These are phyloP conservation scores for Alternaria brassicae DNA, from an alignment of 2,329 filamentous ascomycete species.

Conservation along the genomic window DNA sequence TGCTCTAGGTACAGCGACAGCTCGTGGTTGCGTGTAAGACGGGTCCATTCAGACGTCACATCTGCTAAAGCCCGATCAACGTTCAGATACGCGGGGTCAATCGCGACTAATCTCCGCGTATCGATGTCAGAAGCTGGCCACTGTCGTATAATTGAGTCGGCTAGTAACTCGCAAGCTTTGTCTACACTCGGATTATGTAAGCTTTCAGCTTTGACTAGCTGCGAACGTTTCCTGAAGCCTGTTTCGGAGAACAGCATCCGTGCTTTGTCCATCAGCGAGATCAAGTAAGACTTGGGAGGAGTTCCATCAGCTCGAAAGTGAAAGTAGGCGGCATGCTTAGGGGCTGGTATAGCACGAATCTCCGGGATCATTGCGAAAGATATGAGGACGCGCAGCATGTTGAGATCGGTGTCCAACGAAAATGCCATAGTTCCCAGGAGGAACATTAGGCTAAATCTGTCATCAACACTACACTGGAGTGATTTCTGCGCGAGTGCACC, in stretches of 20 bases:
- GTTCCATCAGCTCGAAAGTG: conserved; percentile 48
- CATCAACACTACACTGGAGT: conserved; percentile 25
- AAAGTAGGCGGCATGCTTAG: conserved; percentile 39
- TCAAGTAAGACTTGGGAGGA: conserved; percentile 27
- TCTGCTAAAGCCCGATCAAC: conserved; percentile 50
- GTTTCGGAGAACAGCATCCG: conserved; percentile 43
- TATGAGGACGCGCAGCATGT: conserved; percentile 53
- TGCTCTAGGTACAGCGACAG: conserved; percentile 54
- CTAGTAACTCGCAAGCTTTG: conserved; percentile 50
- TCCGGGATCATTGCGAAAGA: conserved; percentile 54
- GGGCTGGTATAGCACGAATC: conserved; percentile 51
- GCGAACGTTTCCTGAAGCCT: conserved; percentile 27
- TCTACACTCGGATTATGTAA: conserved; percentile 29
- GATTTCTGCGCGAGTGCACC: conserved; percentile 54
- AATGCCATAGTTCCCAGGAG: conserved; percentile 57
- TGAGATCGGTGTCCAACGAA: conserved; percentile 48
- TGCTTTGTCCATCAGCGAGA: conserved; percentile 28
- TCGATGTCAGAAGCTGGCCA: conserved; percentile 51
- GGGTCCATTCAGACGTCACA: conserved; percentile 58
- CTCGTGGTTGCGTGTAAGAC: conserved; percentile 58
- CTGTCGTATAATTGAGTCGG: conserved; percentile 47
- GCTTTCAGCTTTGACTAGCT: conserved; percentile 37
- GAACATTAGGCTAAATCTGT: conserved; percentile 55
- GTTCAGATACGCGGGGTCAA: conserved; percentile 41
- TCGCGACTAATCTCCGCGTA: conserved; percentile 33